A percentile compares a stretch with the other conserved stretches of the same genome.
Evolutionary conservation across 345 rosid species (phyloP).

Genomic region (Eucalyptus grandis): DNA sequence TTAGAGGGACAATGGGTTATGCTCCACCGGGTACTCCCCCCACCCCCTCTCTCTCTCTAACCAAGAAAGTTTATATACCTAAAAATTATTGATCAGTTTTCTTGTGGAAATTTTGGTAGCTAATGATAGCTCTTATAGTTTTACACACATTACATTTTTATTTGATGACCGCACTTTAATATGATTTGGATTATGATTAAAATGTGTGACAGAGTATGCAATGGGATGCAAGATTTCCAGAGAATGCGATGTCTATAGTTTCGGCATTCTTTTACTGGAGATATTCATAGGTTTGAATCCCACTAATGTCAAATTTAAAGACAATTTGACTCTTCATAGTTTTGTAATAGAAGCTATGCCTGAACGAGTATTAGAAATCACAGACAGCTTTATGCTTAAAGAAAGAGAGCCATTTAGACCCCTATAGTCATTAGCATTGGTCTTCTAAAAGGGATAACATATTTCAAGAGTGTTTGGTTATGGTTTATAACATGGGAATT

Average conservation of each 20-base stretch:
- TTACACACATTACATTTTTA: too few relatives aligned
- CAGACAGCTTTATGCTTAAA: neutral
- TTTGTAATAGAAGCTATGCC: neutral
- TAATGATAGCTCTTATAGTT: neutral
- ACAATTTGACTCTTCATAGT: neutral
- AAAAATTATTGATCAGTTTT: neutral
- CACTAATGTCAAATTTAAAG: neutral
- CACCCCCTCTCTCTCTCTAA: neutral
- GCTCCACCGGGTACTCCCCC: neutral
- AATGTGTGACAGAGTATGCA: neutral
- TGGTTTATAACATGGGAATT: neutral
- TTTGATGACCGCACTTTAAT: neutral
- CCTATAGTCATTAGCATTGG: fast-evolving
- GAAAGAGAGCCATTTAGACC: neutral
- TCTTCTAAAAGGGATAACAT: too few relatives aligned
- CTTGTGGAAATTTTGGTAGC: neutral
- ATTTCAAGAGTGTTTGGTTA: neutral
- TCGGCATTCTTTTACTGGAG: fast-evolving
- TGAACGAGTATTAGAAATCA: neutral
- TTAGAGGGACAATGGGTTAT: neutral
- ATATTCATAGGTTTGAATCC: neutral
- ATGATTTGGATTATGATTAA: neutral
- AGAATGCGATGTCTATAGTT: neutral
- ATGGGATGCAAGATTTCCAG: neutral
- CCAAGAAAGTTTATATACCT: neutral